Percentiles rank a stretch among this genome's conserved stretches.
phyloP scores from a whole-genome alignment of 805 yeast species.

The Lipomyces spencermartinsiae region DNA sequence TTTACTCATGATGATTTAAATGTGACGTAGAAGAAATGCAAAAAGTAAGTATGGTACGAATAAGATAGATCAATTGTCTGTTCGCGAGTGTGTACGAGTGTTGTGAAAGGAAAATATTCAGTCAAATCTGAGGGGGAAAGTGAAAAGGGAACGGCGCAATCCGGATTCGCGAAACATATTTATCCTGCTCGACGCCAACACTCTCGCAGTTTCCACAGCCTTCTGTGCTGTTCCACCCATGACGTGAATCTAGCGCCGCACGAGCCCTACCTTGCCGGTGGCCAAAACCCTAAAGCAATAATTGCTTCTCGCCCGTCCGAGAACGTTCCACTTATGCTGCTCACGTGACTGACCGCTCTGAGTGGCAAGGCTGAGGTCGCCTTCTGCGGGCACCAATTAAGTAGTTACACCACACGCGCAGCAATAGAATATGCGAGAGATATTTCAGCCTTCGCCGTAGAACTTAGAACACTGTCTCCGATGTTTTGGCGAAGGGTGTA shows the following conservation, averaged over 20 bases:
- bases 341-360: not conserved
- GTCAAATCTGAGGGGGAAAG: constrained; percentile 3
- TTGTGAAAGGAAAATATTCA: constrained; percentile 1
- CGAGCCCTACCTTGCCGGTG: not conserved
- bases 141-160: not conserved
- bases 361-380: too few species aligned
- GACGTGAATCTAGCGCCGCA: constrained; percentile 4
- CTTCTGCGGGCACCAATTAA: too few species aligned
- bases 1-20: constrained; percentile 52
- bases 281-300: constrained; percentile 15
- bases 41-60: not conserved
- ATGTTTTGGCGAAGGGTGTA: too few species aligned
- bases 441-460: not conserved
- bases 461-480: not conserved
- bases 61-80: constrained; percentile 8
- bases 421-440: too few species aligned
- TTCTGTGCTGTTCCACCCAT: constrained; percentile 31
- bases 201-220: constrained; percentile 26
- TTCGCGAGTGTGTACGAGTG: constrained; percentile 3
- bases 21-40: constrained; percentile 13
- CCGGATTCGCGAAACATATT: constrained; percentile 19
- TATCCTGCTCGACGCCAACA: constrained; percentile 10
- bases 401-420: too few species aligned
- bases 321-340: not conserved
- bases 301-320: not conserved